Conservation (phyloP, 2,329 filamentous ascomycete species). For the Beauveria scarabaeidicola region DNA sequence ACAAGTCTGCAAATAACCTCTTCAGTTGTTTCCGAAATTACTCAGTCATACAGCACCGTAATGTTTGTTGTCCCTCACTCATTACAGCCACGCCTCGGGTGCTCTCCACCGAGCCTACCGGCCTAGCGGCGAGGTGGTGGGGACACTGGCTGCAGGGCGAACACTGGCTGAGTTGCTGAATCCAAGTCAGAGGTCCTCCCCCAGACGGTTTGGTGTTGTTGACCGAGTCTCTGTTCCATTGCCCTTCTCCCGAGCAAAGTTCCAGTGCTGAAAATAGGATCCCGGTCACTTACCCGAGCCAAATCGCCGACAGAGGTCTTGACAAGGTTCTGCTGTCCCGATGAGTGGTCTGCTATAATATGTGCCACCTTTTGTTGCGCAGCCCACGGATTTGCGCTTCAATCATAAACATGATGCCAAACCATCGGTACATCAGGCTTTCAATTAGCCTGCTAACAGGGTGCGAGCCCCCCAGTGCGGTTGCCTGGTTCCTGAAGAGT, state of each 20-base stretch:
- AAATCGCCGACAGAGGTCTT: background rate
- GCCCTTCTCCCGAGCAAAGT: background rate
- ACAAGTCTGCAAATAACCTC: background rate
- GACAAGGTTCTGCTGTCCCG: background rate
- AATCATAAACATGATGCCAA: constrained; percentile 1
- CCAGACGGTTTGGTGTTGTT: background rate
- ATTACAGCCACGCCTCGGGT: background rate
- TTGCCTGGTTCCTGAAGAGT: background rate
- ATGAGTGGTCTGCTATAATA: background rate
- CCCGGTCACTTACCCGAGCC: background rate
- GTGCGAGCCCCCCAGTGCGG: background rate
- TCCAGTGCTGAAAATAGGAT: constrained; percentile 4
- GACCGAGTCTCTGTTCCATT: background rate
- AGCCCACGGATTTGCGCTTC: background rate
- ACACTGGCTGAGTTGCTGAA: constrained; percentile 6
- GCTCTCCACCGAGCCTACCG: background rate
- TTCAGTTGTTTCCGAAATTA: background rate
- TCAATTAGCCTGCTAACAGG: background rate
- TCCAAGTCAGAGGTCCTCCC: background rate
- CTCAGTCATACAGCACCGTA: background rate
- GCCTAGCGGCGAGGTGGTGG: constrained; percentile 1
- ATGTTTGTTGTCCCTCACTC: background rate
- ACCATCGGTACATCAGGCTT: background rate
- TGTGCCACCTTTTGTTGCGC: background rate
- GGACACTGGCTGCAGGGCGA: constrained; percentile 7